These are phyloP conservation scores for Grosmannia clavigera DNA, from an alignment of 2,329 filamentous ascomycete species.

Conservation along the genomic window DNA sequence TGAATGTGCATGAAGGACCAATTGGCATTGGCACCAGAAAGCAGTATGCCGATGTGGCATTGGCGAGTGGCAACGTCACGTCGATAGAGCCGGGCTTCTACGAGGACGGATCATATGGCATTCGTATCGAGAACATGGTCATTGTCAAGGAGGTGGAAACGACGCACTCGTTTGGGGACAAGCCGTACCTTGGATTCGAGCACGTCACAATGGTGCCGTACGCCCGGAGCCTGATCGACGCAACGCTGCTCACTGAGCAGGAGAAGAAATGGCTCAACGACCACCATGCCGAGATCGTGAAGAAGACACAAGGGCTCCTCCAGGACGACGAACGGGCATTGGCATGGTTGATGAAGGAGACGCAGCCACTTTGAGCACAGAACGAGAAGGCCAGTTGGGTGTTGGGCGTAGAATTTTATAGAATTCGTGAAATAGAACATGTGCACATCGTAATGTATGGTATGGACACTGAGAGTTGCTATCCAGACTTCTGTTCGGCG, in stretches of 20 bases:
- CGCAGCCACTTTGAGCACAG: slow-evolving; percentile 42
- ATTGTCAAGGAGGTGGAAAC: slow-evolving; percentile 85
- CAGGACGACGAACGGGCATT: slow-evolving; percentile 56
- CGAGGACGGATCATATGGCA: slow-evolving; percentile 87
- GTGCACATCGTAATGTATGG: background rate
- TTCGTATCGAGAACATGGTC: slow-evolving; percentile 92
- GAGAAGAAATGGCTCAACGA: slow-evolving; percentile 83
- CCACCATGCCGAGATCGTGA: slow-evolving; percentile 69
- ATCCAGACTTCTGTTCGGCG: too few relatives aligned
- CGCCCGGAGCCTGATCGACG: slow-evolving; percentile 78
- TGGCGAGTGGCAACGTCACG: slow-evolving; percentile 86
- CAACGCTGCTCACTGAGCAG: slow-evolving; percentile 51
- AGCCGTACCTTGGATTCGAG: slow-evolving; percentile 89
- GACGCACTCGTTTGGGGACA: slow-evolving; percentile 79
- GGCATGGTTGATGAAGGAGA: slow-evolving; percentile 80
- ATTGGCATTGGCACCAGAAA: slow-evolving; percentile 91
- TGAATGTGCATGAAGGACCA: slow-evolving; percentile 95
- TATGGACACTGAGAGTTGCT: too few relatives aligned
- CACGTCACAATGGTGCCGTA: slow-evolving; percentile 96
- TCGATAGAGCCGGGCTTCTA: slow-evolving; percentile 97
- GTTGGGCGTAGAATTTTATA: background rate
- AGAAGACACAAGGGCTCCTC: slow-evolving; percentile 72
- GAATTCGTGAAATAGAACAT: background rate
- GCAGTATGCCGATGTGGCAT: slow-evolving; percentile 80
- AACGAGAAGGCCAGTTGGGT: background rate